These are phyloP conservation scores for Hortiboletus campestris DNA, from an alignment of 768 basidiomycete genomes.

Conservation along the genomic window DNA sequence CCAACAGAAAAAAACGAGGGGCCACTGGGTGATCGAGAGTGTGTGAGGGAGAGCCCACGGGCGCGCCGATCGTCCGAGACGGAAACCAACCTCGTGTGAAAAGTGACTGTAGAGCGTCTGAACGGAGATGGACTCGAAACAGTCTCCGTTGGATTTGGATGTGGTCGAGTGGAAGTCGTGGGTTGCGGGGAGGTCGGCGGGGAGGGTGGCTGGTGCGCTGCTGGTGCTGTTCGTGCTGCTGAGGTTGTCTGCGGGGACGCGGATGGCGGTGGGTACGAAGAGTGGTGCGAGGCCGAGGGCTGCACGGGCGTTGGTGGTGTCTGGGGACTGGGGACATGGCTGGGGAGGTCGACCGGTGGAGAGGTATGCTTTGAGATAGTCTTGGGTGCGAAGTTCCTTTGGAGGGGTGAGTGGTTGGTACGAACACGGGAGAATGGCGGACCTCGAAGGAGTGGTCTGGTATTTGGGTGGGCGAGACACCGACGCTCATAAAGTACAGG, in stretches of 20 bases:
- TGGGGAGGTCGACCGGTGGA: constrained; percentile 46
- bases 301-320: constrained; percentile 41
- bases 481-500: constrained; percentile 30
- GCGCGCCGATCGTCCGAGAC: neutral
- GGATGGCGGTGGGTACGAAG: constrained; percentile 44
- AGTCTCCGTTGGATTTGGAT: constrained; percentile 16
- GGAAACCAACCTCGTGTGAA: constrained; percentile 42
- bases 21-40: neutral
- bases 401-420: neutral
- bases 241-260: constrained; percentile 5
- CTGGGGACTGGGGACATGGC: constrained; percentile 49
- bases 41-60: neutral
- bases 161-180: constrained; percentile 31
- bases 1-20: constrained; percentile 1
- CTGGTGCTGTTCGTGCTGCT: neutral
- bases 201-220: constrained; percentile 6
- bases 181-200: constrained; percentile 15
- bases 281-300: constrained; percentile 48
- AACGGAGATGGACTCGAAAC: constrained; percentile 39
- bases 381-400: constrained; percentile 55
- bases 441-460: constrained; percentile 27
- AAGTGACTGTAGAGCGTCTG: constrained; percentile 37
- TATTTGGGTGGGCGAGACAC: constrained; percentile 12
- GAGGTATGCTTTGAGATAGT: constrained; percentile 51
- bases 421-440: neutral